phyloP scores from a whole-genome alignment of 176 grass and related monocot species.

The Zoysia japonica region DNA sequence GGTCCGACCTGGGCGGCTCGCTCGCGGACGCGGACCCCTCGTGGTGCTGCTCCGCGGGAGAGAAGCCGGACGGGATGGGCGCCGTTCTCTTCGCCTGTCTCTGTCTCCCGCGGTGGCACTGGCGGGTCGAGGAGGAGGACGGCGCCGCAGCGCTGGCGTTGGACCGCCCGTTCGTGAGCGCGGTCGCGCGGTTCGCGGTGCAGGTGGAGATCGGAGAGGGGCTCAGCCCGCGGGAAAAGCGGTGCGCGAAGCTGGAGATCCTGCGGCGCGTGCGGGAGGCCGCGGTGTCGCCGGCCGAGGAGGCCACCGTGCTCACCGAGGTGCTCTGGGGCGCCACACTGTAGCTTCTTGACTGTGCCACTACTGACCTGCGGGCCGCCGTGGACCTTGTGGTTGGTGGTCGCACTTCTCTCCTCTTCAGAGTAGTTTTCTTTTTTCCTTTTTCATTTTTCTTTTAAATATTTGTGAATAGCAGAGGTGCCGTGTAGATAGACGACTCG shows the following conservation, averaged over 20 bases:
- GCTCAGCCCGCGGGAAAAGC: constrained; percentile 64
- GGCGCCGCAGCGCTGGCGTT: neutral
- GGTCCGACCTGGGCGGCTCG: constrained; percentile 50
- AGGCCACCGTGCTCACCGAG: constrained; percentile 58
- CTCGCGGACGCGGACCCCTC: constrained; percentile 37
- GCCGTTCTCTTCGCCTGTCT: constrained; percentile 16
- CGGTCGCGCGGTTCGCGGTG: constrained; percentile 71
- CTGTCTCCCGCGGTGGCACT: constrained; percentile 19
- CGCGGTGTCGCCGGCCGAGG: constrained; percentile 56
- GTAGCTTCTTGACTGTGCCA: constrained; percentile 25
- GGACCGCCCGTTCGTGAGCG: constrained; percentile 63
- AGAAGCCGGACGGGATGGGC: constrained; percentile 13
- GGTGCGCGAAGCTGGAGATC: constrained; percentile 65
- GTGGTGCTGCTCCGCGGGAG: neutral
- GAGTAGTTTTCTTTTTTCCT: neutral
- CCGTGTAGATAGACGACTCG: constrained; percentile 16
- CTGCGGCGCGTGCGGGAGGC: constrained; percentile 65
- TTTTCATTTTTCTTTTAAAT: neutral
- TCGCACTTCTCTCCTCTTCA: neutral
- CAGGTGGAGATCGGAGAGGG: constrained; percentile 84
- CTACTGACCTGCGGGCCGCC: constrained; percentile 9
- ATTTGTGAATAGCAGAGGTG: constrained; percentile 29
- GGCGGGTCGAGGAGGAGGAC: neutral
- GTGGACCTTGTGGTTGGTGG: constrained; percentile 16
- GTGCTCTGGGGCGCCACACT: constrained; percentile 85